A percentile compares a stretch with the other conserved stretches of the same genome.
These are phyloP conservation scores for Scortechinia acanthostroma DNA, from an alignment of 2,329 filamentous ascomycete species.

Conservation along the genomic window DNA sequence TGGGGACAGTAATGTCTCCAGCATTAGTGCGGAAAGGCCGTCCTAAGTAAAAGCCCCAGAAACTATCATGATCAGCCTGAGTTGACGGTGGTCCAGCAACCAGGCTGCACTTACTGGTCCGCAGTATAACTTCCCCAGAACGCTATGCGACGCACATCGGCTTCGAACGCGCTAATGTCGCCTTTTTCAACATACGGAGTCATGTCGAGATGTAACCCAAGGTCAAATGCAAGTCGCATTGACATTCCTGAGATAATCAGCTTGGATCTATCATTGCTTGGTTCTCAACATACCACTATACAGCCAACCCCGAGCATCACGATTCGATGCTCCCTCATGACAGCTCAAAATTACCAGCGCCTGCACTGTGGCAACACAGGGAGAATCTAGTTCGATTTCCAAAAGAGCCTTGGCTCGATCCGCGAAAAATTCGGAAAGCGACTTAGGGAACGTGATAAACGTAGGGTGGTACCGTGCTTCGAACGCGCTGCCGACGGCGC, in stretches of 20 bases:
- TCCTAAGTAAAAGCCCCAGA: conserved; percentile 31
- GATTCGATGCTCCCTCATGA: conserved; percentile 30
- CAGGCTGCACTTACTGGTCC: conserved; percentile 13
- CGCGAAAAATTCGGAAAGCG: conserved; percentile 27
- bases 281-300: conserved; percentile 25
- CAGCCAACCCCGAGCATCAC: conserved; percentile 34
- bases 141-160: conserved; percentile 23
- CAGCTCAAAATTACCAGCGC: conserved; percentile 33
- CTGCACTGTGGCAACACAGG: conserved; percentile 36
- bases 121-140: conserved; percentile 33
- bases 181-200: conserved; percentile 25
- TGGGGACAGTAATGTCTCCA: conserved; percentile 26
- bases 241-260: conserved; percentile 23
- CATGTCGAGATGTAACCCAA: conserved; percentile 30
- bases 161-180: conserved; percentile 24
- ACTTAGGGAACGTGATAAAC: conserved; percentile 16
- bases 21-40: conserved; percentile 28
- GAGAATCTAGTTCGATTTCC: conserved; percentile 35
- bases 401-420: conserved; percentile 32
- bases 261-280: neutral
- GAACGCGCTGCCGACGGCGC: conserved; percentile 20
- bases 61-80: conserved; percentile 13
- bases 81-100: neutral
- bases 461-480: conserved; percentile 20
- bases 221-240: conserved; percentile 32